Evolutionary conservation across 352 stramenopile genomes (phyloP).

Genomic region (Globisporangium echinulatum): DNA sequence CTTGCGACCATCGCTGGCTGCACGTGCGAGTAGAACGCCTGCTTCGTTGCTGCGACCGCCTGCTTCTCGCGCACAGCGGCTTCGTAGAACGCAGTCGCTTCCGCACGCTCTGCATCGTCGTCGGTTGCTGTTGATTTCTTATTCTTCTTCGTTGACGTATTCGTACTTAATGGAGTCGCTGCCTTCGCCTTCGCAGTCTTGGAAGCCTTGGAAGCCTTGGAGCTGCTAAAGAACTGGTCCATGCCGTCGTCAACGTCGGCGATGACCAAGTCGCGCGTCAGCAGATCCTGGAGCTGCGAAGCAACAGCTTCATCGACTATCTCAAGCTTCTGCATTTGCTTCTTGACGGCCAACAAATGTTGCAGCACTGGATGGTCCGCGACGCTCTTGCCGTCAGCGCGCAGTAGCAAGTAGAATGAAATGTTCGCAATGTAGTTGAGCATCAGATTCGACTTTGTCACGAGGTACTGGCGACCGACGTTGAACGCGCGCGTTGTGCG

Average conservation of each 20-base stretch:
- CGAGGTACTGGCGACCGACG: conserved; percentile 65
- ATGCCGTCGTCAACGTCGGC: conserved; percentile 45
- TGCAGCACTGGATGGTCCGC: conserved; percentile 70
- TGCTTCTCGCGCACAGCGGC: conserved; percentile 42
- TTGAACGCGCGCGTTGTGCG: conserved; percentile 51
- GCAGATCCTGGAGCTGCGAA: conserved; percentile 52
- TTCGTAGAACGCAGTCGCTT: conserved; percentile 77
- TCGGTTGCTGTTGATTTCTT: conserved; percentile 29
- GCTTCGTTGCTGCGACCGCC: conserved; percentile 56
- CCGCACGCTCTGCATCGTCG: conserved; percentile 33
- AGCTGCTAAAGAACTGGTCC: conserved; percentile 58
- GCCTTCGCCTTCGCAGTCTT: conserved; percentile 20
- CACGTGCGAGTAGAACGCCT: conserved; percentile 75
- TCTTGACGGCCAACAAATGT: conserved; percentile 72
- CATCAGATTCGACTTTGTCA: conserved; percentile 75
- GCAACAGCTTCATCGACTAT: conserved; percentile 49
- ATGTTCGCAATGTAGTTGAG: conserved; percentile 86
- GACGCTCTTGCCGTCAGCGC: conserved; percentile 74
- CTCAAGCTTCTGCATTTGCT: conserved; percentile 63
- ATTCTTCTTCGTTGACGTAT: conserved; percentile 34
- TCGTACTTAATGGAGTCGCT: neutral
- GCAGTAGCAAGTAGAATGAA: conserved; percentile 80
- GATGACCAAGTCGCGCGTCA: conserved; percentile 56
- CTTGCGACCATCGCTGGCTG: conserved; percentile 25
- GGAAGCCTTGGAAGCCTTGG: neutral